Evolutionary conservation across 2,329 filamentous ascomycete genomes (phyloP).

Genomic region (Clonostachys solani): DNA sequence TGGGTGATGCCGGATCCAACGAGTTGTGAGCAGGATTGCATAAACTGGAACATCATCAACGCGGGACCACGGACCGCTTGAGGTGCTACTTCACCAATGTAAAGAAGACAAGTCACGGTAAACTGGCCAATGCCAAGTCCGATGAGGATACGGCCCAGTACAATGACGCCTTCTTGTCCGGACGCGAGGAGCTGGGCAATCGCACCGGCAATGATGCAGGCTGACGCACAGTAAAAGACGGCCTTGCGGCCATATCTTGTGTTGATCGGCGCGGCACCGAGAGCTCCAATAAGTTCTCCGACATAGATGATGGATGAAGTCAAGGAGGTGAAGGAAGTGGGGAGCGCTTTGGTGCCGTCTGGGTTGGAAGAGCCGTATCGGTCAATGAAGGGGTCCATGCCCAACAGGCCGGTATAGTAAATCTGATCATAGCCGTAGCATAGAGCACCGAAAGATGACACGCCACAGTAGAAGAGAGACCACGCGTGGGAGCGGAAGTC

Average conservation of each 20-base stretch:
- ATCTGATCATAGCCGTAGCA: slow-evolving; percentile 10
- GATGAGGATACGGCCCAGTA: slow-evolving; percentile 9
- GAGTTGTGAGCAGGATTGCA: slow-evolving; percentile 19
- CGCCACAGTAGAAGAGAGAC: slow-evolving; percentile 19
- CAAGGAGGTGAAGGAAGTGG: slow-evolving; percentile 15
- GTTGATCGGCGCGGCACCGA: slow-evolving; percentile 24
- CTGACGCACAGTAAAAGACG: slow-evolving; percentile 20
- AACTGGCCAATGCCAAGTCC: slow-evolving; percentile 11
- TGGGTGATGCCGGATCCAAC: slow-evolving; percentile 15
- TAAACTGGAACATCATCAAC: slow-evolving; percentile 22
- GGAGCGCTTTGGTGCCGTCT: slow-evolving; percentile 8
- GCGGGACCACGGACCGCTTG: slow-evolving; percentile 13
- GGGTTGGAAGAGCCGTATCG: slow-evolving; percentile 10
- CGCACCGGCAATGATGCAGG: slow-evolving; percentile 15
- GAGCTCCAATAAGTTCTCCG: slow-evolving; percentile 23
- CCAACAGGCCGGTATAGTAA: slow-evolving; percentile 13
- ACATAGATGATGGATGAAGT: slow-evolving; percentile 27
- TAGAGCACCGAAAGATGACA: slow-evolving; percentile 10
- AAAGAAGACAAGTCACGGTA: slow-evolving; percentile 9
- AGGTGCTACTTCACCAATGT: slow-evolving; percentile 16
- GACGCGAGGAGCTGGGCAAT: slow-evolving; percentile 6
- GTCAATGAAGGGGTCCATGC: slow-evolving; percentile 12
- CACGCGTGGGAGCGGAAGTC: slow-evolving; percentile 8
- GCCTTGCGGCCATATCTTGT: slow-evolving; percentile 20
- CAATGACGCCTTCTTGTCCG: slow-evolving; percentile 6